Evolutionary conservation across 2,329 filamentous ascomycete species (phyloP).

Genomic region (Alternaria sp.): DNA sequence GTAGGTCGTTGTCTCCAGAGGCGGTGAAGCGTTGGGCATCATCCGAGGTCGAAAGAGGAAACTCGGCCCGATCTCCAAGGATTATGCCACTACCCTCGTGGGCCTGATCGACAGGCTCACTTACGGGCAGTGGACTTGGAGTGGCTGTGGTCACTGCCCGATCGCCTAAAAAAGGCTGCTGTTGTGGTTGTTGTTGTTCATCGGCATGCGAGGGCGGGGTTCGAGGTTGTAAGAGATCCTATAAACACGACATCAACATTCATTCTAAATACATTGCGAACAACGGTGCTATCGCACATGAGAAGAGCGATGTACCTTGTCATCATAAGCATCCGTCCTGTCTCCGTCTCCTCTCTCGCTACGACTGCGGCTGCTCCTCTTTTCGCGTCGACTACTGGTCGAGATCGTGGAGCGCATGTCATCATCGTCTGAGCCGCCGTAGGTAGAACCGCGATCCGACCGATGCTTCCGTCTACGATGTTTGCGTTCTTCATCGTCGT

Average conservation of each 20-base stretch:
- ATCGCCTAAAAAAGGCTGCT: conserved; percentile 68
- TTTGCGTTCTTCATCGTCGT: conserved; percentile 49
- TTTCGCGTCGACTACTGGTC: conserved; percentile 47
- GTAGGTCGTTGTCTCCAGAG: conserved; percentile 29
- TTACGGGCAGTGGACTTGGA: conserved; percentile 53
- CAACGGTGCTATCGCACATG: conserved; percentile 32
- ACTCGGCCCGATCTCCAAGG: conserved; percentile 42
- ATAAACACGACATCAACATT: conserved; percentile 39
- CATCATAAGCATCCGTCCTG: conserved; percentile 42
- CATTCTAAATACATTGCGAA: conserved; percentile 38
- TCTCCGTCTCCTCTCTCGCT: conserved; percentile 42
- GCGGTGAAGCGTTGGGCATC: conserved; percentile 29
- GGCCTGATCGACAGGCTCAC: conserved; percentile 36
- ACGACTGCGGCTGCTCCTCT: conserved; percentile 51
- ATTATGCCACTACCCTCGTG: conserved; percentile 36
- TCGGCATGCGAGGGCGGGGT: conserved; percentile 32
- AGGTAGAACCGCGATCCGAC: conserved; percentile 46
- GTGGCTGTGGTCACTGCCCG: conserved; percentile 62
- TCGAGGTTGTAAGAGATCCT: conserved; percentile 41
- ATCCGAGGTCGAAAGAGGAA: conserved; percentile 34
- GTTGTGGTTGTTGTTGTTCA: conserved; percentile 45
- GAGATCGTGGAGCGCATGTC: conserved; percentile 45
- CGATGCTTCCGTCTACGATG: conserved; percentile 55
- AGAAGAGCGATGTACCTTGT: conserved; percentile 48
- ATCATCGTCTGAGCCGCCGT: conserved; percentile 49